Conservation (phyloP, 1,139 yeast species). For the Geotrichum candidum region DNA sequence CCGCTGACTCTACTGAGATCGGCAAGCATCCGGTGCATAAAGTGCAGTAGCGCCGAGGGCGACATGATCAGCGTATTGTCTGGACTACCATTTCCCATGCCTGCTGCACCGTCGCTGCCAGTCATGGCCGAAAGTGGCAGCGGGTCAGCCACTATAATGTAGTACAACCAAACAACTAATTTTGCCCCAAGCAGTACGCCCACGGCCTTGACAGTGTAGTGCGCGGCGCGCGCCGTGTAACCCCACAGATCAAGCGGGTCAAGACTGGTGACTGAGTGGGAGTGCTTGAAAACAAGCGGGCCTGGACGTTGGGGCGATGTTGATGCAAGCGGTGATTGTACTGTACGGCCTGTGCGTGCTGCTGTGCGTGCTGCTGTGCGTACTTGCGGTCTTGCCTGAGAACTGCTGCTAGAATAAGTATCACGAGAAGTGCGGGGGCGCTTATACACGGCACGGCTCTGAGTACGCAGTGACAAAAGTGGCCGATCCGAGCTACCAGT, state of each 20-base stretch:
- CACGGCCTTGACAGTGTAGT: no score
- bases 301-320: not conserved
- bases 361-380: not conserved
- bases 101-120: not conserved
- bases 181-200: not conserved
- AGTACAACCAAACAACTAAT: not conserved
- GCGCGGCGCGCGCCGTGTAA: no score
- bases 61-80: not conserved
- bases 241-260: constrained; percentile 1
- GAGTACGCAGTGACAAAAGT: not conserved
- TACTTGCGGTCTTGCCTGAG: not conserved
- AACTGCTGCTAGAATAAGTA: no score
- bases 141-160: not conserved
- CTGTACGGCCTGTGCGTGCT: not conserved
- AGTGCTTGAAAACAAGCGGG: constrained; percentile 3
- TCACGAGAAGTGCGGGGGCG: not conserved
- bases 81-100: not conserved
- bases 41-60: not conserved
- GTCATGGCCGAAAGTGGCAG: not conserved
- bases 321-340: not conserved
- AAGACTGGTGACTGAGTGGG: not conserved
- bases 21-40: not conserved
- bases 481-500: no score
- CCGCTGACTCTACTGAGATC: not conserved
- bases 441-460: not conserved